Percentiles rank a stretch among this genome's conserved stretches.
These are phyloP conservation scores for Claviceps africana DNA, from an alignment of 2,329 filamentous ascomycete genomes.

Conservation along the genomic window DNA sequence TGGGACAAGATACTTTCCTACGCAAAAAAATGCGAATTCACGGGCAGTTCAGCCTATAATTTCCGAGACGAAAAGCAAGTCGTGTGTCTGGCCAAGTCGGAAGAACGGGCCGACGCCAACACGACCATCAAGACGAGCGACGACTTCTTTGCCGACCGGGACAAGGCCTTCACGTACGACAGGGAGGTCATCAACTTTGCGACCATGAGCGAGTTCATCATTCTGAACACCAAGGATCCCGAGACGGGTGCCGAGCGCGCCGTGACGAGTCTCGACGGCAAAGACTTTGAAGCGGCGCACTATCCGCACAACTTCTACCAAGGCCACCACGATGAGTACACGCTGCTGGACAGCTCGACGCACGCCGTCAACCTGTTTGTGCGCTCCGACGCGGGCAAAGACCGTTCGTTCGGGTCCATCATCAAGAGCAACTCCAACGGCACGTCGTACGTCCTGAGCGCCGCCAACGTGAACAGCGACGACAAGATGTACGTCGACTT, in stretches of 20 bases:
- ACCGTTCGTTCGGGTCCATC: slow-evolving; percentile 66
- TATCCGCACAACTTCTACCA: slow-evolving; percentile 81
- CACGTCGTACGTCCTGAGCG: slow-evolving; percentile 80
- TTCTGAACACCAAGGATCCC: slow-evolving; percentile 64
- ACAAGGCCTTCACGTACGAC: slow-evolving; percentile 34
- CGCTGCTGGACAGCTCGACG: slow-evolving; percentile 85
- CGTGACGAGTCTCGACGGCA: slow-evolving; percentile 73
- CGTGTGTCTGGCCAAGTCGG: slow-evolving; percentile 41
- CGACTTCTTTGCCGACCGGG: slow-evolving; percentile 58
- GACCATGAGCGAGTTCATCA: slow-evolving; percentile 92
- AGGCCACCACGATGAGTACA: slow-evolving; percentile 69
- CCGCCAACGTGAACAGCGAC: slow-evolving; percentile 71
- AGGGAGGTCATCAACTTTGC: slow-evolving; percentile 66
- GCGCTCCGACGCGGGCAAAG: slow-evolving; percentile 52
- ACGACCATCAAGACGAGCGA: slow-evolving; percentile 62
- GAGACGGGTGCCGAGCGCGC: slow-evolving; percentile 58
- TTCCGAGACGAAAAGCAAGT: slow-evolving; percentile 41
- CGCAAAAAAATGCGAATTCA: slow-evolving; percentile 76
- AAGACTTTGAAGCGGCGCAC: slow-evolving; percentile 64
- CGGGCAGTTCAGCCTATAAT: slow-evolving; percentile 46
- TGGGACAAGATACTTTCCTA: slow-evolving; percentile 67
- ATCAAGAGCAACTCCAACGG: slow-evolving; percentile 98
- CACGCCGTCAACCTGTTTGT: slow-evolving; percentile 93
- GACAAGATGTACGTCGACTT: slow-evolving; percentile 73
- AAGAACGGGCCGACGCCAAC: slow-evolving; percentile 45